Evolutionary conservation across 352 stramenopile species (phyloP).

Genomic region (Elongisporangium senticosum): DNA sequence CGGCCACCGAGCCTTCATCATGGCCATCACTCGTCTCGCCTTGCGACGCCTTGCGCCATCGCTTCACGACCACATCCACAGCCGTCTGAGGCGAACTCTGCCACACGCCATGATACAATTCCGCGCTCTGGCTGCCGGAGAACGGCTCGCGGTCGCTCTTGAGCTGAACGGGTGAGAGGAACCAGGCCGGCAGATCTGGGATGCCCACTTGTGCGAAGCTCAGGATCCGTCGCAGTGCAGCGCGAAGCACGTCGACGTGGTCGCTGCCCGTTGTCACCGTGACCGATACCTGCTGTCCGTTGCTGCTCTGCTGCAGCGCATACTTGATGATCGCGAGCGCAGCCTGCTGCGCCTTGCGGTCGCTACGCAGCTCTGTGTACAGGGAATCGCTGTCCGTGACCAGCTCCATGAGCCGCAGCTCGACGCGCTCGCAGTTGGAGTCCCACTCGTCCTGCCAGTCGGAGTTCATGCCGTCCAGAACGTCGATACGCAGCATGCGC

Average conservation of each 20-base stretch:
- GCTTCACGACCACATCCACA: slow-evolving; percentile 41
- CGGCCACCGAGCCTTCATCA: slow-evolving; percentile 15
- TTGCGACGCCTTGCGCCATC: slow-evolving; percentile 9
- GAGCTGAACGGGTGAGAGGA: slow-evolving; percentile 41
- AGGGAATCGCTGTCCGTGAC: slow-evolving; percentile 12
- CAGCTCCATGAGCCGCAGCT: neutral
- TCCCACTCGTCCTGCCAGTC: neutral
- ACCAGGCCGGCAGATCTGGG: slow-evolving; percentile 39
- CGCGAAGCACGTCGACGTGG: slow-evolving; percentile 34
- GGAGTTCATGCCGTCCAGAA: neutral
- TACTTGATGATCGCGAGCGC: slow-evolving; percentile 54
- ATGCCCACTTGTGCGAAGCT: slow-evolving; percentile 38
- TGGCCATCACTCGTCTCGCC: neutral
- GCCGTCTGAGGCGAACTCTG: slow-evolving; percentile 19
- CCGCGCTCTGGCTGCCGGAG: slow-evolving; percentile 15
- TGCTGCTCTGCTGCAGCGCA: slow-evolving; percentile 34
- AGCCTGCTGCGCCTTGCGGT: slow-evolving; percentile 9
- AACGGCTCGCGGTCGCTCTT: slow-evolving; percentile 18
- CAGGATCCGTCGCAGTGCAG: slow-evolving; percentile 43
- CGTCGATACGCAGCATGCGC: neutral
- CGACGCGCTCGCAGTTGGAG: neutral
- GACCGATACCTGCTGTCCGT: slow-evolving; percentile 2
- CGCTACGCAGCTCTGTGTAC: slow-evolving; percentile 13
- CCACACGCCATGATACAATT: slow-evolving; percentile 28
- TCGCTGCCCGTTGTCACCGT: slow-evolving; percentile 14